phyloP scores from a whole-genome alignment of 2,329 filamentous ascomycete genomes.

The Ophiostoma ulmi region DNA sequence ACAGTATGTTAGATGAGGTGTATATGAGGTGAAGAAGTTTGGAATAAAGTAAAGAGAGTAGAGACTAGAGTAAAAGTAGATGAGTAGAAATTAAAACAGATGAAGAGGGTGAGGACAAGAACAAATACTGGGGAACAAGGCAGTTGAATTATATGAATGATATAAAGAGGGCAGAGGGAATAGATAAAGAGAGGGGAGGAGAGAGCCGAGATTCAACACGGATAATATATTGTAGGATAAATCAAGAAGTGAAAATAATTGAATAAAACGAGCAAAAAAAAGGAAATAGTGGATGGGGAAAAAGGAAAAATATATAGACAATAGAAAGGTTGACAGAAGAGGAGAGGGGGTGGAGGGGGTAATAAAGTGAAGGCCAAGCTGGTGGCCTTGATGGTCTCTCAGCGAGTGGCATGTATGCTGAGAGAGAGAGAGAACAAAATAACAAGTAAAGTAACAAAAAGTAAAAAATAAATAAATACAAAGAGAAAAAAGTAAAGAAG shows the following conservation, averaged over 20 bases:
- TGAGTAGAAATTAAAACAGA: conserved; percentile 5
- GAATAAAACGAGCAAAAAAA: neutral
- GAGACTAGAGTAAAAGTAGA: neutral
- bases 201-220: neutral
- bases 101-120: conserved; percentile 9
- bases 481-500: neutral
- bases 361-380: neutral
- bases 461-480: neutral
- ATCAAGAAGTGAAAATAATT: neutral
- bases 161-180: neutral
- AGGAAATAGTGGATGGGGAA: neutral
- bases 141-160: conserved; percentile 9
- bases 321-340: neutral
- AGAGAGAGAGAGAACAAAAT: neutral
- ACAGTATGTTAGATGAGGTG: neutral
- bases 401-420: neutral
- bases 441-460: neutral
- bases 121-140: conserved; percentile 8
- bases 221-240: neutral
- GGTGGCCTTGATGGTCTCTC: neutral
- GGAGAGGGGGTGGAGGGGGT: neutral
- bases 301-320: neutral
- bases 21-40: neutral
- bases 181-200: neutral
- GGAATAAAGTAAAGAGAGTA: neutral